Percentiles rank a stretch among this genome's conserved stretches.
phyloP scores from a whole-genome alignment of 306 rosid genomes.

The Begonia loranthoides region DNA sequence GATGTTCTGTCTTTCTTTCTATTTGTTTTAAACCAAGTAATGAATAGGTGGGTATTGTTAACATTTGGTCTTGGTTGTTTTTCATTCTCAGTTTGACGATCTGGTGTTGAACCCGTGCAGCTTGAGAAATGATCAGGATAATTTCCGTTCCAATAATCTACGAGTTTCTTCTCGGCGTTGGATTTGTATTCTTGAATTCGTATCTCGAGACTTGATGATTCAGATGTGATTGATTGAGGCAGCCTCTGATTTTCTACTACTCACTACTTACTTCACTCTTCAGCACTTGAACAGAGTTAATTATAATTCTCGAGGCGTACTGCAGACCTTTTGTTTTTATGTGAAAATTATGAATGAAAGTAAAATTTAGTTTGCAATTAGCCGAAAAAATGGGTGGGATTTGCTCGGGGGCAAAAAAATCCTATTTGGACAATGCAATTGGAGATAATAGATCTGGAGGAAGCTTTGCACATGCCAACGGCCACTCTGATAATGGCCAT shows the following conservation, averaged over 20 bases:
- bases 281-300: conserved; percentile 1
- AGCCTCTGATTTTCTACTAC: conserved; percentile 12
- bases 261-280: conserved; percentile 3
- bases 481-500: conserved; percentile 35
- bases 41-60: not conserved
- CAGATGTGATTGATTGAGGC: conserved; percentile 3
- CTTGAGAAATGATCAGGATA: conserved; percentile 3
- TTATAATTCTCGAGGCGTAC: conserved; percentile 1
- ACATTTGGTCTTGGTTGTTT: not conserved
- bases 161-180: too few relatives aligned
- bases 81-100: conserved; percentile 7
- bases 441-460: conserved; percentile 38
- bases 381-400: conserved; percentile 68
- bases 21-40: too few relatives aligned
- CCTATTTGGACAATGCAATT: conserved; percentile 37
- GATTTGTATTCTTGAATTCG: not conserved
- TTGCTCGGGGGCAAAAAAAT: conserved; percentile 74
- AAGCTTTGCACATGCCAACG: conserved; percentile 46
- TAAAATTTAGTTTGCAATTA: conserved; percentile 16
- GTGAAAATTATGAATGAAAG: conserved; percentile 32
- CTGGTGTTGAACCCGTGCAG: conserved; percentile 5
- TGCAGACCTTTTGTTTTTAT: conserved; percentile 18
- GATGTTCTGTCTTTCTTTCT: not conserved
- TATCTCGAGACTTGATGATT: not conserved
- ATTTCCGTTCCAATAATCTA: not conserved